Percentiles rank a stretch among this genome's conserved stretches.
phyloP scores from a whole-genome alignment of 2,329 filamentous ascomycete genomes.

The Chalaropsis thielavioides region DNA sequence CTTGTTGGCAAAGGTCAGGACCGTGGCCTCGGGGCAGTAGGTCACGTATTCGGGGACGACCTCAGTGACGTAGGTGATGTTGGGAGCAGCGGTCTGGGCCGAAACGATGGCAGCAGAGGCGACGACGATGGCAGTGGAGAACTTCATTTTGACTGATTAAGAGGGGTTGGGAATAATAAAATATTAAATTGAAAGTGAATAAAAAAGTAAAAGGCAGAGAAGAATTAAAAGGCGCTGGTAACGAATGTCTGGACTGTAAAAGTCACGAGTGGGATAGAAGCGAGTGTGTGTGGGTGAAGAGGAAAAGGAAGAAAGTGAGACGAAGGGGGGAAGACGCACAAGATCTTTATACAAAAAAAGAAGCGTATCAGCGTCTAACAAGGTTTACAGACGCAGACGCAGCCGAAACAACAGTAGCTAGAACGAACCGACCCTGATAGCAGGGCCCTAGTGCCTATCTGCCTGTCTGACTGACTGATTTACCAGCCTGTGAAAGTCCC shows the following conservation, averaged over 20 bases:
- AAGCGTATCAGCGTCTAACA: not conserved
- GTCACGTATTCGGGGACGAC: constrained; percentile 52
- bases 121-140: constrained; percentile 39
- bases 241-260: constrained; percentile 18
- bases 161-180: constrained; percentile 30
- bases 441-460: not conserved
- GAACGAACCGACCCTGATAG: constrained; percentile 10
- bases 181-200: constrained; percentile 26
- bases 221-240: constrained; percentile 16
- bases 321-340: constrained; percentile 26
- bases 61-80: constrained; percentile 48
- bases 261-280: constrained; percentile 15
- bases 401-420: not conserved
- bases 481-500: not conserved
- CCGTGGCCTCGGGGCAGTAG: constrained; percentile 55
- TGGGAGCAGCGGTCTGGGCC: constrained; percentile 25
- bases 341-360: constrained; percentile 34
- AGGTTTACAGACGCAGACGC: constrained; percentile 18
- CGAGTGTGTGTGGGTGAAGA: constrained; percentile 38
- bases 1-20: constrained; percentile 46
- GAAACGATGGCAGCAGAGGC: constrained; percentile 35
- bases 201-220: constrained; percentile 25
- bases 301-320: constrained; percentile 22
- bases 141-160: constrained; percentile 50
- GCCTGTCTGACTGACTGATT: not conserved